phyloP scores from a whole-genome alignment of 208 protist species.

The Ichthyophonus hoferi region DNA sequence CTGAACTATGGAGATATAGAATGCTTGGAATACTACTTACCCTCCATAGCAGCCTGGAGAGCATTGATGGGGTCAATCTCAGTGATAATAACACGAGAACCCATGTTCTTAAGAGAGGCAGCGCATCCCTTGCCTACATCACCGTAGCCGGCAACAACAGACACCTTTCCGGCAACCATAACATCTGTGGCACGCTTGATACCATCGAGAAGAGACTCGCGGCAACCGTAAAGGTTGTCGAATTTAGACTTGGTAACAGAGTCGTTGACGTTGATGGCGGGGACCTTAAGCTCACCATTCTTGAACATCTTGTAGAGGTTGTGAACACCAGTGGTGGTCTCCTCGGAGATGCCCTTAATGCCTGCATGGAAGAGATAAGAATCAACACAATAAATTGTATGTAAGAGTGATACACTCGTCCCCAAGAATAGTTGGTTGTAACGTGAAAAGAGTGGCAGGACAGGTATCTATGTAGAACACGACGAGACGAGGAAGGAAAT shows the following conservation, averaged over 20 bases:
- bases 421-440: no score
- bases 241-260: conserved; percentile 99
- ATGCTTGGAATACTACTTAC: no score
- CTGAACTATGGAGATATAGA: no score
- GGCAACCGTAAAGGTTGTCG: conserved; percentile 98
- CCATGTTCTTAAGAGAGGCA: conserved; percentile 84
- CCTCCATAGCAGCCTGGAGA: conserved; percentile 96
- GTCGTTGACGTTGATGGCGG: conserved; percentile 99
- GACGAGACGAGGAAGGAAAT: no score
- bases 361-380: neutral
- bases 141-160: conserved; percentile 93
- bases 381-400: no score
- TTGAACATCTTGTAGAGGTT: conserved; percentile 93
- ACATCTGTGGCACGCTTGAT: conserved; percentile 99
- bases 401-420: no score
- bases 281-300: conserved; percentile 86
- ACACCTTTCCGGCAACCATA: conserved; percentile 98
- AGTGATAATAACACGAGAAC: conserved; percentile 92
- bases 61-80: conserved; percentile 99
- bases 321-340: conserved; percentile 99
- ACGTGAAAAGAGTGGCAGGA: no score
- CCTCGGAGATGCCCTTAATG: conserved; percentile 91
- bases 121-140: conserved; percentile 98
- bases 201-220: conserved; percentile 97
- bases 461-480: no score